Evolutionary conservation across 257 asterid genomes (phyloP).

Genomic region (Salvia hispanica): DNA sequence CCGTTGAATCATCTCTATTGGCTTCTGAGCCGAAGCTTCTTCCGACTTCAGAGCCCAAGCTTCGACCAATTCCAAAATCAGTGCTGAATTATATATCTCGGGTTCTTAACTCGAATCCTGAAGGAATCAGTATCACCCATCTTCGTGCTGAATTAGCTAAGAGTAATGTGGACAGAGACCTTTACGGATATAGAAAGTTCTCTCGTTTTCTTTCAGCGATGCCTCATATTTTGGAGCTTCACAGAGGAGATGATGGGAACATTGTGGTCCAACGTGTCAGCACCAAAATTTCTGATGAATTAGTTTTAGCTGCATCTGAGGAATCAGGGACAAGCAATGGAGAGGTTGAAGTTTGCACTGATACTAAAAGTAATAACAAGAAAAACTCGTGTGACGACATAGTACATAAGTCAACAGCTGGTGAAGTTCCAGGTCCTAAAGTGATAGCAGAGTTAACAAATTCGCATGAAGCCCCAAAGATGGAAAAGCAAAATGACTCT

Average conservation of each 20-base stretch:
- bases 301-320: conserved; percentile 28
- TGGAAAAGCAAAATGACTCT: conserved; percentile 33
- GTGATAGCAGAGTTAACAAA: conserved; percentile 31
- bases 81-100: conserved; percentile 52
- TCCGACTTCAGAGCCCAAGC: conserved; percentile 43
- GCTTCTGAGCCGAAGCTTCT: conserved; percentile 41
- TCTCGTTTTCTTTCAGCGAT: conserved; percentile 73
- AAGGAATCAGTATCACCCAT: conserved; percentile 57
- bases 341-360: conserved; percentile 29
- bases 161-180: conserved; percentile 58
- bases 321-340: conserved; percentile 36
- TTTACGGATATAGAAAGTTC: conserved; percentile 73
- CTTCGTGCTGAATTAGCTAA: conserved; percentile 63
- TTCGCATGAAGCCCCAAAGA: conserved; percentile 32
- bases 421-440: conserved; percentile 32
- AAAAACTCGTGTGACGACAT: conserved; percentile 34
- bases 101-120: conserved; percentile 53
- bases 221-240: conserved; percentile 66
- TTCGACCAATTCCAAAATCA: conserved; percentile 60
- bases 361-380: conserved; percentile 33
- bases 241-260: conserved; percentile 41
- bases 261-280: conserved; percentile 39
- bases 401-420: conserved; percentile 33
- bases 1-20: conserved; percentile 33
- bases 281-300: conserved; percentile 45